These are phyloP conservation scores for Lentinula guzmanii DNA, from an alignment of 768 basidiomycete genomes.

Conservation along the genomic window DNA sequence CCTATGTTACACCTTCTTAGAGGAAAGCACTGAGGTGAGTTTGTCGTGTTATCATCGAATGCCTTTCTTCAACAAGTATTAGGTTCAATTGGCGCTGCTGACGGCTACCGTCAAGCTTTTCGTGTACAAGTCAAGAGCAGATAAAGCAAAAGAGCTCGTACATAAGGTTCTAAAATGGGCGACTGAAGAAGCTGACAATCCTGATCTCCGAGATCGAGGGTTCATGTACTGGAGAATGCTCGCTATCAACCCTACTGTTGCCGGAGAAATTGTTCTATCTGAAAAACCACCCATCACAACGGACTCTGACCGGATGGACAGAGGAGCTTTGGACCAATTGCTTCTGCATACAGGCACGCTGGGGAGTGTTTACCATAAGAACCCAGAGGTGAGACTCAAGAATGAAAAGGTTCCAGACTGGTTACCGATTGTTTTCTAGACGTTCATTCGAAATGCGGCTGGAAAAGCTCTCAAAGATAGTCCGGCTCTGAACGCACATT, in stretches of 20 bases:
- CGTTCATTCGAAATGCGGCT: conserved; percentile 87
- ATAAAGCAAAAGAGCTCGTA: conserved; percentile 82
- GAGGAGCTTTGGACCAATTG: conserved; percentile 91
- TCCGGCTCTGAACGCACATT: conserved; percentile 82
- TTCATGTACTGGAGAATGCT: conserved; percentile 99
- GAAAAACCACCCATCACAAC: conserved; percentile 98
- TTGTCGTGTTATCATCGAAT: background rate
- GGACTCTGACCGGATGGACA: conserved; percentile 96
- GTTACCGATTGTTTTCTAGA: conserved; percentile 35
- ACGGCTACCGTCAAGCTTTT: conserved; percentile 96
- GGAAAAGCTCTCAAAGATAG: conserved; percentile 82
- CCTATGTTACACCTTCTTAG: conserved; percentile 79
- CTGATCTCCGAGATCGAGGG: conserved; percentile 92
- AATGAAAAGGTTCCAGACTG: background rate
- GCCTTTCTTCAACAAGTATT: conserved; percentile 2
- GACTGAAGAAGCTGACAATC: conserved; percentile 97
- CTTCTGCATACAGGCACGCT: conserved; percentile 90
- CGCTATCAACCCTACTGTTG: conserved; percentile 85
- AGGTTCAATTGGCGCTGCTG: conserved; percentile 94
- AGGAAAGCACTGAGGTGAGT: conserved; percentile 88
- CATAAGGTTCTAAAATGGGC: conserved; percentile 96
- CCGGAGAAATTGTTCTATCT: conserved; percentile 84
- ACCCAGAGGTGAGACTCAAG: conserved; percentile 65
- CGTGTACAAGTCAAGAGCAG: conserved; percentile 79
- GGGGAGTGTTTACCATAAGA: conserved; percentile 97